Conservation (phyloP, 164 flowering plant genomes). For the Dillenia suffruticosa region DNA sequence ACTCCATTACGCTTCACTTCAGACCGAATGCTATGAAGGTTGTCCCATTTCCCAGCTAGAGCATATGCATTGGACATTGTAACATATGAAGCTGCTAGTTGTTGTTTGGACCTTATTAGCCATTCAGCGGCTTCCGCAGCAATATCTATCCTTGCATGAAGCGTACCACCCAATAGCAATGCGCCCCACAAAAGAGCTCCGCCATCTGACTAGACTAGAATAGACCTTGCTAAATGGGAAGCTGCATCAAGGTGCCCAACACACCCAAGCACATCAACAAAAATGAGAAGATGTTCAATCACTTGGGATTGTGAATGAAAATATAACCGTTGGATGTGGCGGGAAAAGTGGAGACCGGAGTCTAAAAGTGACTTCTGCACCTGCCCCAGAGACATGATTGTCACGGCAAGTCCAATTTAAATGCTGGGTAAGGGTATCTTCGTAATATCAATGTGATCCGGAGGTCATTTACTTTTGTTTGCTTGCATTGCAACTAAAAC, state of each 20-base stretch:
- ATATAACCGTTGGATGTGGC: slow-evolving; percentile 16
- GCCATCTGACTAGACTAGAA: slow-evolving; percentile 17
- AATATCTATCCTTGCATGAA: slow-evolving; percentile 50
- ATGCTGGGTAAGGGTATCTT: no score
- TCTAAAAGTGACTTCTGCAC: no score
- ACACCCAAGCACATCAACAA: slow-evolving; percentile 71
- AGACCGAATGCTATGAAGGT: slow-evolving; percentile 23
- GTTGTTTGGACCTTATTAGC: slow-evolving; percentile 39
- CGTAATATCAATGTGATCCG: no score
- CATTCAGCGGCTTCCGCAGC: slow-evolving; percentile 43
- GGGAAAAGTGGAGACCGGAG: slow-evolving; percentile 5
- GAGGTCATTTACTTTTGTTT: no score
- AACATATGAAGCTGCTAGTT: slow-evolving; percentile 47
- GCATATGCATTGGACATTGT: slow-evolving; percentile 58
- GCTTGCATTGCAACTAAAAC: no score
- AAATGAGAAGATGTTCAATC: slow-evolving; percentile 24
- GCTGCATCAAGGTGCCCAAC: slow-evolving; percentile 63
- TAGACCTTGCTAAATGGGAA: slow-evolving; percentile 35
- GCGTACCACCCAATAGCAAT: slow-evolving; percentile 55
- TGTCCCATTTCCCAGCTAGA: slow-evolving; percentile 52
- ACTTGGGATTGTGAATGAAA: slow-evolving; percentile 20
- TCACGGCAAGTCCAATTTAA: no score
- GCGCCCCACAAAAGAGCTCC: slow-evolving; percentile 58
- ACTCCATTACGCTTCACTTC: slow-evolving; percentile 51
- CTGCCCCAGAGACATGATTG: no score